Evolutionary conservation across 176 grass and related monocot genomes (phyloP).

Genomic region (Tillandsia fasciculata): DNA sequence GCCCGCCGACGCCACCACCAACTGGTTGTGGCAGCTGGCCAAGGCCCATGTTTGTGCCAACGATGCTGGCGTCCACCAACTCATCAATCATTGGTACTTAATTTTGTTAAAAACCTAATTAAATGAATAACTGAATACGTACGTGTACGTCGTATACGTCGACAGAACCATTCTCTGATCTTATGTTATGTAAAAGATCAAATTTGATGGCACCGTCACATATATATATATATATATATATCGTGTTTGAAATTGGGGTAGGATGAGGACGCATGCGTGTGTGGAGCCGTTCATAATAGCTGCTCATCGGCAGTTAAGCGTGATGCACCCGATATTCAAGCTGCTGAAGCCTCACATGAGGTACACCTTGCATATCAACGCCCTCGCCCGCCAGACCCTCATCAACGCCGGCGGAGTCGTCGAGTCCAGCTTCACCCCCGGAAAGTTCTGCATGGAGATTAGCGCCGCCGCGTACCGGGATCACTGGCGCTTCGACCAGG

Average conservation of each 20-base stretch:
- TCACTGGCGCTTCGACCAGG: conserved; percentile 77
- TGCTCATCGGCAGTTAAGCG: conserved; percentile 64
- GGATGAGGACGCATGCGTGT: conserved; percentile 56
- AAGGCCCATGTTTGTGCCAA: conserved; percentile 77
- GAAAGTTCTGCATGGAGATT: conserved; percentile 64
- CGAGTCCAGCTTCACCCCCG: conserved; percentile 56
- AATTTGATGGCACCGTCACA: no score
- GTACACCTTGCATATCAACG: conserved; percentile 81
- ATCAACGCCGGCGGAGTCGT: conserved; percentile 64
- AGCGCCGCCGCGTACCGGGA: conserved; percentile 57
- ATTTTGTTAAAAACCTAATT: no score
- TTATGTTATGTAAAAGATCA: no score
- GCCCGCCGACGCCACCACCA: conserved; percentile 36
- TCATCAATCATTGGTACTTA: conserved; percentile 65
- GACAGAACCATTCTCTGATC: not conserved
- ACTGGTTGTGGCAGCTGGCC: conserved; percentile 67
- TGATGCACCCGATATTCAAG: conserved; percentile 69
- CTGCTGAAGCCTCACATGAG: conserved; percentile 71
- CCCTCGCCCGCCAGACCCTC: conserved; percentile 38
- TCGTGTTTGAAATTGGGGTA: not conserved
- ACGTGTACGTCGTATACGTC: no score
- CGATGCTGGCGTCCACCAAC: conserved; percentile 69
- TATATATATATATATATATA: no score
- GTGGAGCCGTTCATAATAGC: conserved; percentile 83
- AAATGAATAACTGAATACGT: no score